Evolutionary conservation across 805 yeast genomes (phyloP), one percentile per base, ranked within the genome.

Genomic region (Hemisphaericaspora nanyangensis): DNA sequence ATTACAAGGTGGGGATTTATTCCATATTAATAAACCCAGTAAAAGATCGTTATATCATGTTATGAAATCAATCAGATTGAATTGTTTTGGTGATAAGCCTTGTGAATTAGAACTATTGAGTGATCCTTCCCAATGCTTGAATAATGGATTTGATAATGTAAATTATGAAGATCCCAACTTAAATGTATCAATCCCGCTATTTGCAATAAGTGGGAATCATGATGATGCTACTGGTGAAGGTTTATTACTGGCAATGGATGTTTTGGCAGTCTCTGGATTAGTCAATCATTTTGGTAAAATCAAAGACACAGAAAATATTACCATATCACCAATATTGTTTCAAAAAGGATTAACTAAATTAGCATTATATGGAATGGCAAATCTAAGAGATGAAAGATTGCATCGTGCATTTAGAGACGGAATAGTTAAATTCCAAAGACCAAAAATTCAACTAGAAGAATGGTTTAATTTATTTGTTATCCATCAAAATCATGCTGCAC

Each of bases 211-310:
- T 33, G 99, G 99, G 2, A 93, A 93, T 53, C 99, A 93, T 58
- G 99, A 93, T 60, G 98, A 93, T 61, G 87, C 96, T 3, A 85
- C 95, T 0, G 98, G 98, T 1, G 85, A 80, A 38, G 82, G 83
- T 17, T 63, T 86, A 38, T 65, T 93, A 11, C 80, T 90, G 39
- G 95, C 99, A 0, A 68, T 93, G 69, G 99, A 93, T 59, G 63
- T 93, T 3, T 63, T 93, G 10, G 76, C 86, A 15, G 86, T 85
- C 6, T 66, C 87, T 2, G 98, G 98, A 0, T 63, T 90, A 39
- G 63, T 93, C 20, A 93, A 93, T 58, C 95, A 89, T 63, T 89
- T 88, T 60, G 99, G 99, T 1, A 76, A 84, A 48, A 83, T 87
- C 1, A 65, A 73, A 16, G 82, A 87, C 46, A 80, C 81, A 49